Conservation (phyloP, 1,284 basidiomycete genomes). For the Leccinum fuscescens region DNA sequence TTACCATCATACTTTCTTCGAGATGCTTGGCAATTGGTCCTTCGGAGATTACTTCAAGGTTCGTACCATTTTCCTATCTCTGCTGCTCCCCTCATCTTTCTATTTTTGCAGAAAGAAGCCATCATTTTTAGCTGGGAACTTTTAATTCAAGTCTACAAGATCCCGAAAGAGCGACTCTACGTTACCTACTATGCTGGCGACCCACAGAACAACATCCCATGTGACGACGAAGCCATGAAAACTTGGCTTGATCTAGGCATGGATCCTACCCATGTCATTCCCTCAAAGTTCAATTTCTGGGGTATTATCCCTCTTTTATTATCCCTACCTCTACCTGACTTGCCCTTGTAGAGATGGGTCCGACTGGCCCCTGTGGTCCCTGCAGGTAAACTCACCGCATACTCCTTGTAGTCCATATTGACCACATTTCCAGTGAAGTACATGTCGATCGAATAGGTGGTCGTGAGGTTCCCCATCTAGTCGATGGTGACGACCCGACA, state of each 20-base stretch:
- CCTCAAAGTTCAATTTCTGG: slow-evolving; percentile 99
- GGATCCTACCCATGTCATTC: slow-evolving; percentile 85
- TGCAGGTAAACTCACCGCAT: slow-evolving; percentile 61
- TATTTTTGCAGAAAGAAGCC: slow-evolving; percentile 79
- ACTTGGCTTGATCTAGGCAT: slow-evolving; percentile 89
- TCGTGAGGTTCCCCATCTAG: slow-evolving; percentile 87
- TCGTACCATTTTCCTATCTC: slow-evolving; percentile 4
- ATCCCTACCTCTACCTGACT: slow-evolving; percentile 1
- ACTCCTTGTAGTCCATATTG: not conserved
- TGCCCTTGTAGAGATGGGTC: slow-evolving; percentile 83
- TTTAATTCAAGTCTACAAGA: slow-evolving; percentile 83
- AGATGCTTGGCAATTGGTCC: slow-evolving; percentile 99
- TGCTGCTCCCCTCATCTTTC: not conserved
- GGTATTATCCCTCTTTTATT: slow-evolving; percentile 89
- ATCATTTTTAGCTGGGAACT: slow-evolving; percentile 93
- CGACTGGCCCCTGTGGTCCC: slow-evolving; percentile 96
- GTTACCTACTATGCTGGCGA: slow-evolving; percentile 99
- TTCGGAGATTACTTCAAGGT: slow-evolving; percentile 99
- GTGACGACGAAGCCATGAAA: slow-evolving; percentile 86
- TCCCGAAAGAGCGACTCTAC: slow-evolving; percentile 90
- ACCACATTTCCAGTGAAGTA: slow-evolving; percentile 66
- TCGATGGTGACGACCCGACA: slow-evolving; percentile 94
- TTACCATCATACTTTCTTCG: slow-evolving; percentile 97
- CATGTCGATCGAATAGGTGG: slow-evolving; percentile 96
- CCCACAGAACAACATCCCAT: slow-evolving; percentile 77